Evolutionary conservation across 163 green algal species (phyloP), one percentile per base, ranked within the genome.

Genomic region (Chloroidium sp.): DNA sequence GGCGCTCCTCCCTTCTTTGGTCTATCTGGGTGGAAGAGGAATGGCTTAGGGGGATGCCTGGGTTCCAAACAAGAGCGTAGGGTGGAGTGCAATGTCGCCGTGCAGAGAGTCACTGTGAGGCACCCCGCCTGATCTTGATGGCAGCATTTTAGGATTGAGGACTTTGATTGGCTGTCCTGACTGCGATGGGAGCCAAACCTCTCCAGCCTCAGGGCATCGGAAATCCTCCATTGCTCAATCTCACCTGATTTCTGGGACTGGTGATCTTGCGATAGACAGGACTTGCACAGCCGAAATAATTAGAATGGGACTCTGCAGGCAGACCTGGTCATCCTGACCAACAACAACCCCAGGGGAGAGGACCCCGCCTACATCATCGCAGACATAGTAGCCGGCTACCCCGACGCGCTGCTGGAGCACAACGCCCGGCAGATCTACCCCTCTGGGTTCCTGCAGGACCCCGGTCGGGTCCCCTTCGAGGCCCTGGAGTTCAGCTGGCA

Each of bases 271-370:
- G 64, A 72, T 10, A 72, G 64, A 72, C 6, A 72, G 64, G 6
- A 72, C 6, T 10, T 72, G 6, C 64, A 10, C 64, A 6, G 6
- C 6, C 67, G 2, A 4, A 36, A 10, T 13, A 4, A 4, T 77
- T 8, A 10, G 6, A 13, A 10, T n/a, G n/a, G 59, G 61, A 62
- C 2, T 4, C 4, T 79, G 79, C 84, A 87, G 84, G 90, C 88
- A 0, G 93, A 98, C 82, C 84, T 95, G 2, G 92, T 98, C 3
- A 96, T 98, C 77, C 59, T 99, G n/a, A 98, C 96, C 8, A 98
- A 95, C 84, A 92, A 98, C 84, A 95, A 90, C 78, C 94, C 96
- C 0, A 87, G 93, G 0, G 79, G 72, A 2, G 92, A 97, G 84
- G 69, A 87, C 4, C 93, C 94, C 10, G 78, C 90, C 64, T 76